phyloP scores from a whole-genome alignment of 139 green algal species.

The Coelastrella sp. region DNA sequence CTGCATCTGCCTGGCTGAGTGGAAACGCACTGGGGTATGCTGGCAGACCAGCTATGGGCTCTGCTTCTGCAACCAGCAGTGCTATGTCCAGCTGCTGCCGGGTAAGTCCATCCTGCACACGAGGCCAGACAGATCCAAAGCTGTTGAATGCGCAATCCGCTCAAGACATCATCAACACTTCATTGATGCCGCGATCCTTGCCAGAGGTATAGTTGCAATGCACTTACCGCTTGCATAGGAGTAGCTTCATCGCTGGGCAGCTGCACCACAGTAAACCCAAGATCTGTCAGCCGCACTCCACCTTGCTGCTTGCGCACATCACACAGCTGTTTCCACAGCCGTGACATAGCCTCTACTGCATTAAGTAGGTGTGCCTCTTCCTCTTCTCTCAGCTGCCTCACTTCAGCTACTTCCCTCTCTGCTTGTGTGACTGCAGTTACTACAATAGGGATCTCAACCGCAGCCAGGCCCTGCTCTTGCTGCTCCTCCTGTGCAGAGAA shows the following conservation, averaged over 20 bases:
- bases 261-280: constrained; percentile 33
- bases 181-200: no score
- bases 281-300: constrained; percentile 24
- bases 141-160: no score
- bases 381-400: constrained; percentile 75
- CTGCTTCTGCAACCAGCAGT: constrained; percentile 66
- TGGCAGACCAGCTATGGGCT: constrained; percentile 57
- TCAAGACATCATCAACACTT: neutral
- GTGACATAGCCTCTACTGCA: constrained; percentile 52
- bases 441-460: neutral
- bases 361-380: constrained; percentile 57
- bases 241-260: neutral
- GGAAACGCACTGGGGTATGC: constrained; percentile 52
- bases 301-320: neutral
- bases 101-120: constrained; percentile 50
- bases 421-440: neutral
- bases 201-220: no score
- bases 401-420: constrained; percentile 67
- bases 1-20: constrained; percentile 15
- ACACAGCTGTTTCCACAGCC: constrained; percentile 38
- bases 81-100: constrained; percentile 63
- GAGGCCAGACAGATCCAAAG: neutral
- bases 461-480: constrained; percentile 6
- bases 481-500: constrained; percentile 47
- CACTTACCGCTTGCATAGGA: constrained; percentile 31